A percentile compares a stretch with the other conserved stretches of the same genome.
These are phyloP conservation scores for Clarireedia sp. DNA, from an alignment of 2,329 filamentous ascomycete species.

Conservation along the genomic window DNA sequence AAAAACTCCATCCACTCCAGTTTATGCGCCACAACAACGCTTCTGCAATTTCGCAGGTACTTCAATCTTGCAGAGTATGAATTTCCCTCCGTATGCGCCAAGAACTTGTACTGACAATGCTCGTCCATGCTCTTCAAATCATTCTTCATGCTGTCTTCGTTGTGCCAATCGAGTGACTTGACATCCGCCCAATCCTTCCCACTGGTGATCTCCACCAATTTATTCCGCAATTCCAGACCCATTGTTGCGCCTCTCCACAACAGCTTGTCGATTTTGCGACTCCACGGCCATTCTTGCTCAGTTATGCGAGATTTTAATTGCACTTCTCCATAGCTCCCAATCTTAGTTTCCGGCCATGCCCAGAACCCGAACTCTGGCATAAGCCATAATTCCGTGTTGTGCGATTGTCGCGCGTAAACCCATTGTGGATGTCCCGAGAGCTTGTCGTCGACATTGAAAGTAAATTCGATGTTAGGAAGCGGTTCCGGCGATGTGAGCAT, in stretches of 20 bases:
- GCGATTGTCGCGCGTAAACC: constrained; percentile 1
- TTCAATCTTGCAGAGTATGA: constrained; percentile 1
- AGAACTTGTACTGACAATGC: constrained; percentile 3
- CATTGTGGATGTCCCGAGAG: constrained; percentile 21
- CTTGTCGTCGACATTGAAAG: constrained; percentile 43
- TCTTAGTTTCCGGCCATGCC: constrained; percentile 44
- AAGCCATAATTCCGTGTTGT: constrained; percentile 31
- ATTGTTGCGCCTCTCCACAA: constrained; percentile 43
- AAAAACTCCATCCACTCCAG: constrained; percentile 10
- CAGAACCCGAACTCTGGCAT: constrained; percentile 49
- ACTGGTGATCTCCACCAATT: constrained; percentile 13
- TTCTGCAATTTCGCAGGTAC: constrained; percentile 2
- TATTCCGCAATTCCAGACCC: constrained; percentile 15
- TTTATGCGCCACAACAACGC: constrained; percentile 1
- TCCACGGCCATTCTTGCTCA: constrained; percentile 26
- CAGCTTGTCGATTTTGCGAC: constrained; percentile 33
- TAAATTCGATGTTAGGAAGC: constrained; percentile 43
- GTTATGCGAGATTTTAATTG: constrained; percentile 30
- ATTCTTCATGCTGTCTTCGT: constrained; percentile 4
- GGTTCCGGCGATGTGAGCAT: constrained; percentile 39
- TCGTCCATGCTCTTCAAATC: constrained; percentile 7
- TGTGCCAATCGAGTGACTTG: constrained; percentile 19
- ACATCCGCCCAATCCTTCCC: constrained; percentile 40
- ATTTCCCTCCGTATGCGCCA: constrained; percentile 6
- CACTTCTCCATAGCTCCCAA: constrained; percentile 36